A percentile compares a stretch with the other conserved stretches of the same genome.
Evolutionary conservation across 768 basidiomycete genomes (phyloP).

Genomic region (Chalciporus piperatus): DNA sequence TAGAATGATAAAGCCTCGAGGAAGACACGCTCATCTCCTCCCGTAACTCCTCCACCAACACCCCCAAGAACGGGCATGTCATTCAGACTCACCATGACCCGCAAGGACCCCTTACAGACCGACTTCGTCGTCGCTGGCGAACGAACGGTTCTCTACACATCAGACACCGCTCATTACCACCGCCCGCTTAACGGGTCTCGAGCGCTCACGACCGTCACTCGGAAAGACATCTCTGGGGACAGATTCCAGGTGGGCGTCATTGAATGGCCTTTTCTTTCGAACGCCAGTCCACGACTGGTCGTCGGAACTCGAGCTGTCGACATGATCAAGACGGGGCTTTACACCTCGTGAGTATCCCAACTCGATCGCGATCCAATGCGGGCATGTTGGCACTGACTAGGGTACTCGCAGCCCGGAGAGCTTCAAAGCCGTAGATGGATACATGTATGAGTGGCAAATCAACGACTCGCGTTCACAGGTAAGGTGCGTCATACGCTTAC

Average conservation of each 20-base stretch:
- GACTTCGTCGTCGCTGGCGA: conserved; percentile 19
- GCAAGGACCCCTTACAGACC: conserved; percentile 25
- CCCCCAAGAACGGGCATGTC: conserved; percentile 16
- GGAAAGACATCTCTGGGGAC: conserved; percentile 19
- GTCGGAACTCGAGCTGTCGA: conserved; percentile 26
- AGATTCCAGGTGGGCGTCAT: conserved; percentile 27
- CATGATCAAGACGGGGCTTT: conserved; percentile 23
- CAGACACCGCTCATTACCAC: conserved; percentile 14
- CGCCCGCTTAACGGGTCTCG: conserved; percentile 6
- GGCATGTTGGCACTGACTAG: neutral
- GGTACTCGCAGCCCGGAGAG: conserved; percentile 20
- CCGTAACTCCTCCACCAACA: neutral
- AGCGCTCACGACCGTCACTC: conserved; percentile 25
- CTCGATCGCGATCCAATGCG: neutral
- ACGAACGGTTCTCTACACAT: conserved; percentile 11
- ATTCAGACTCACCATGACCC: conserved; percentile 16
- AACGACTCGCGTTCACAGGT: conserved; percentile 24
- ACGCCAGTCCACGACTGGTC: conserved; percentile 12
- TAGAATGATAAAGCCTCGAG: neutral
- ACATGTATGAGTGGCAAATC: conserved; percentile 30
- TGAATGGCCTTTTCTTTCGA: conserved; percentile 23
- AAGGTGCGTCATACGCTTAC: neutral
- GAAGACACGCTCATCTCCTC: neutral
- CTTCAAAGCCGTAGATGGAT: conserved; percentile 21
- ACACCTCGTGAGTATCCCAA: conserved; percentile 19